Conservation (phyloP, 2,329 filamentous ascomycete genomes). For the Botrytis squamosa region DNA sequence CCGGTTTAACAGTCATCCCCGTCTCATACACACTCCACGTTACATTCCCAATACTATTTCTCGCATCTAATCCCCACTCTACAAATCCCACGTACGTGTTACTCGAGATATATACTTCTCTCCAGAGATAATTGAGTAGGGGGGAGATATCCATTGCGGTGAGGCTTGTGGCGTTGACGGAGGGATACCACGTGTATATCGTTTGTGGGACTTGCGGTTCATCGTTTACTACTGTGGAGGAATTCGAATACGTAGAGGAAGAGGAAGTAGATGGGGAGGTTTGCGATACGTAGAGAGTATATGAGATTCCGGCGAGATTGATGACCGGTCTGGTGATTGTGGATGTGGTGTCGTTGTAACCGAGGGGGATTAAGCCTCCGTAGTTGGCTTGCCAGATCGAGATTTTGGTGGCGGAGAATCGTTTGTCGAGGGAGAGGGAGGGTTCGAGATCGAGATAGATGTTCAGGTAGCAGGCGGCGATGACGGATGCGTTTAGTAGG, state of each 20-base stretch:
- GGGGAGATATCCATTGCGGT: conserved; percentile 1
- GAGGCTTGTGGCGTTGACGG: neutral
- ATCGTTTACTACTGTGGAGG: neutral
- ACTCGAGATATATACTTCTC: neutral
- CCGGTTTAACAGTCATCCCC: neutral
- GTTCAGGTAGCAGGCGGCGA: conserved; percentile 1
- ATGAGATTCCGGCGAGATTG: neutral
- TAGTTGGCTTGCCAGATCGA: conserved; percentile 12
- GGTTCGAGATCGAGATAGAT: conserved; percentile 7
- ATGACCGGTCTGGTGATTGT: neutral
- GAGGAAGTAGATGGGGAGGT: neutral
- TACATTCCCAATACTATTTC: neutral
- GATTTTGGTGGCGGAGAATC: neutral
- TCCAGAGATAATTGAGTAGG: conserved; percentile 7
- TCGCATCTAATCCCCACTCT: conserved; percentile 8
- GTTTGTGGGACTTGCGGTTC: neutral
- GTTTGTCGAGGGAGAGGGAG: neutral
- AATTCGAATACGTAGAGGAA: neutral
- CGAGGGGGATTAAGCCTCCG: neutral
- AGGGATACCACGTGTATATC: conserved; percentile 8
- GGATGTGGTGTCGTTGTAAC: neutral
- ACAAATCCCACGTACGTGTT: conserved; percentile 3
- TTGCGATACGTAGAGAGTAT: neutral
- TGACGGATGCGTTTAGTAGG: neutral
- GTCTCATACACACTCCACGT: neutral